Evolutionary conservation across 352 stramenopile genomes (phyloP).

Genomic region (Phytophthora cactorum): DNA sequence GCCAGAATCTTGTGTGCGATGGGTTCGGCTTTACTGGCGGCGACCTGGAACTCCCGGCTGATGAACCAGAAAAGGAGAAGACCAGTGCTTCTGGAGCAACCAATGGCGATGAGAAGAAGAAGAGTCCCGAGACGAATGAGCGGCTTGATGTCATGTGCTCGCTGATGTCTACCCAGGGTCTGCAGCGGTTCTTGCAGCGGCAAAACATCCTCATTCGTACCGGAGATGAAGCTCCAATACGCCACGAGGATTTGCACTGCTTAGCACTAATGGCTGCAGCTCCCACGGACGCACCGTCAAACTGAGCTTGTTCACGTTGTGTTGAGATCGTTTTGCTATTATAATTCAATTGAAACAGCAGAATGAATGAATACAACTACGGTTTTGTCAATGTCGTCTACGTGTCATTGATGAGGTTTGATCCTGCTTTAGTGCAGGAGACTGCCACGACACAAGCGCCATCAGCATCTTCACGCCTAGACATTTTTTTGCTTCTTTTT

Average conservation of each 20-base stretch:
- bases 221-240: constrained; percentile 26
- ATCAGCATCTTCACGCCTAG: constrained; percentile 3
- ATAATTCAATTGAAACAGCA: constrained; percentile 2
- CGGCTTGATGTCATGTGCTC: constrained; percentile 85
- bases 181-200: constrained; percentile 63
- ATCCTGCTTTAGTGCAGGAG: not conserved
- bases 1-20: constrained; percentile 32
- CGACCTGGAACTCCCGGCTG: constrained; percentile 16
- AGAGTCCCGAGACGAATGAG: constrained; percentile 28
- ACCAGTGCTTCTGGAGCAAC: constrained; percentile 18
- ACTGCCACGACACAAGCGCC: constrained; percentile 17
- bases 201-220: constrained; percentile 51
- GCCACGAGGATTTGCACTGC: constrained; percentile 73
- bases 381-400: constrained; percentile 26
- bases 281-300: constrained; percentile 8
- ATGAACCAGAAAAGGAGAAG: constrained; percentile 29
- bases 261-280: constrained; percentile 47
- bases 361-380: constrained; percentile 23
- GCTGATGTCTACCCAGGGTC: constrained; percentile 68
- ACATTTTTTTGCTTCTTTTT: constrained; percentile 6
- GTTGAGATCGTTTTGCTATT: not conserved
- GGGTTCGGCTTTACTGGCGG: constrained; percentile 38
- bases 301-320: constrained; percentile 21
- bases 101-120: constrained; percentile 21
- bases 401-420: constrained; percentile 22